A percentile compares a stretch with the other conserved stretches of the same genome.
phyloP scores from a whole-genome alignment of 1,284 basidiomycete species.

The Malassezia dermatis region DNA sequence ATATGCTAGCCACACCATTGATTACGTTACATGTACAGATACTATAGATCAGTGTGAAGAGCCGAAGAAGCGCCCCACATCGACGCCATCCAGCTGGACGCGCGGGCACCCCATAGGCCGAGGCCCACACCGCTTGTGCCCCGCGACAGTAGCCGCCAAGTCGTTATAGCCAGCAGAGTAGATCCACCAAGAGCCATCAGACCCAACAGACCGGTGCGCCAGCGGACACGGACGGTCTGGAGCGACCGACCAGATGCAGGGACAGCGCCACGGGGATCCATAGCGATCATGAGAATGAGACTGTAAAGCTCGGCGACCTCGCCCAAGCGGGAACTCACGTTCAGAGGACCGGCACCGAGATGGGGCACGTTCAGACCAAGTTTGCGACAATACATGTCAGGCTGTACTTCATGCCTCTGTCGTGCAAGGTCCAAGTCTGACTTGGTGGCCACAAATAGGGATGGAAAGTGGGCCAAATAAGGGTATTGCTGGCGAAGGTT shows the following conservation, averaged over 20 bases:
- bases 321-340: slow-evolving; percentile 58
- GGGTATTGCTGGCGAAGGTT: slow-evolving; percentile 89
- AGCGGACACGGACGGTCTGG: slow-evolving; percentile 16
- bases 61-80: not conserved
- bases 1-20: not conserved
- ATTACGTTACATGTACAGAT: not conserved
- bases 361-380: slow-evolving; percentile 39
- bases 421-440: slow-evolving; percentile 84
- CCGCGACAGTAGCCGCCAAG: slow-evolving; percentile 3
- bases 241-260: slow-evolving; percentile 26
- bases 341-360: slow-evolving; percentile 37
- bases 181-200: slow-evolving; percentile 1
- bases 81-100: not conserved
- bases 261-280: slow-evolving; percentile 37
- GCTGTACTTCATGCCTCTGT: slow-evolving; percentile 84
- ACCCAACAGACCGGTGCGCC: not conserved
- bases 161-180: not conserved
- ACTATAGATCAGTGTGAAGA: not conserved
- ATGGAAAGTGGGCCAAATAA: slow-evolving; percentile 74
- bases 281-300: slow-evolving; percentile 67
- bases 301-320: slow-evolving; percentile 83
- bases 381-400: slow-evolving; percentile 67
- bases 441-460: slow-evolving; percentile 95
- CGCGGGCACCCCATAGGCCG: not conserved
- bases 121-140: not conserved